Conservation (phyloP, 2,329 filamentous ascomycete species). For the Colletotrichum abscissum region DNA sequence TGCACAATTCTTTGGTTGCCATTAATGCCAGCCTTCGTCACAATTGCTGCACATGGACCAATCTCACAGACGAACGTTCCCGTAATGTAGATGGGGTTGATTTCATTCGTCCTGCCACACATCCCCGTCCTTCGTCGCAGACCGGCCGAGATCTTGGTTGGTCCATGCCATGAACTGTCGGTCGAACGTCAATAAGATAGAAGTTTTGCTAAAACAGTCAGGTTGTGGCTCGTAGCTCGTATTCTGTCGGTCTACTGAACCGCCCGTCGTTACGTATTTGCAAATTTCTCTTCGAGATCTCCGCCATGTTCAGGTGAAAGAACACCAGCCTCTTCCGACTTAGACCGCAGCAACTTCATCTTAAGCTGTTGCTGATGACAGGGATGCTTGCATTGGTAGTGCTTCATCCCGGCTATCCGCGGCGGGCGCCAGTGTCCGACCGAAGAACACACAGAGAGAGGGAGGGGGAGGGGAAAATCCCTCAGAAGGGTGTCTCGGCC, state of each 20-base stretch:
- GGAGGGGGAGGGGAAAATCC: not conserved
- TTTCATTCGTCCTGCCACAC: not conserved
- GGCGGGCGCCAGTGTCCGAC: not conserved
- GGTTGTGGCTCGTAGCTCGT: not conserved
- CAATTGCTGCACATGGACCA: not conserved
- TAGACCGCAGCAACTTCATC: conserved; percentile 19
- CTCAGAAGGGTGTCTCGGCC: conserved; percentile 23
- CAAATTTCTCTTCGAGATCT: not conserved
- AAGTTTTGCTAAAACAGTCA: not conserved
- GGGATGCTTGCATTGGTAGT: conserved; percentile 14
- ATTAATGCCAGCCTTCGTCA: not conserved
- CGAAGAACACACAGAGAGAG: not conserved
- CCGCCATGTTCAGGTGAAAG: not conserved
- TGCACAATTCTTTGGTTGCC: not conserved
- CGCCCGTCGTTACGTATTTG: not conserved
- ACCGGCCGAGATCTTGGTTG: not conserved
- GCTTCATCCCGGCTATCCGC: conserved; percentile 18
- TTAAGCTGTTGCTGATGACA: not conserved
- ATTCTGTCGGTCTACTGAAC: not conserved
- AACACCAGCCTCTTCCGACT: conserved; percentile 1
- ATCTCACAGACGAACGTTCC: not conserved
- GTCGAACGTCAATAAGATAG: not conserved
- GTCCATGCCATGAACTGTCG: not conserved
- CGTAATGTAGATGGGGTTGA: not conserved
- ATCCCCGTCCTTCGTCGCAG: not conserved